Percentiles rank a stretch among this genome's conserved stretches.
These are phyloP conservation scores for Pezicula carpinea DNA, from an alignment of 2,329 filamentous ascomycete genomes.

Conservation along the genomic window DNA sequence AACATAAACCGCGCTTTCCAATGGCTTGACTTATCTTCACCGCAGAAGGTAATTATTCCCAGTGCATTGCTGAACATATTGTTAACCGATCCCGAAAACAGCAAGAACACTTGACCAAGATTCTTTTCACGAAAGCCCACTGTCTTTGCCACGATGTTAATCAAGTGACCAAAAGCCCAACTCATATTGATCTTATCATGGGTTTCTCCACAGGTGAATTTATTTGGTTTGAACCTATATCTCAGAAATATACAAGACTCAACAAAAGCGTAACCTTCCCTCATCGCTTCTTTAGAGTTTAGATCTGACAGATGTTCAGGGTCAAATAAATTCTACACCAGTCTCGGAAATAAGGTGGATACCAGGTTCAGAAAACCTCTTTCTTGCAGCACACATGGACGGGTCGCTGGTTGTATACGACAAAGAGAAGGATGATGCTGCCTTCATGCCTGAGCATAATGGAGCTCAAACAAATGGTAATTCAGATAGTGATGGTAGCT, in stretches of 20 bases:
- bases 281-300: not conserved
- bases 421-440: slow-evolving; percentile 89
- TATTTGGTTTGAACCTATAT: slow-evolving; percentile 97
- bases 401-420: slow-evolving; percentile 91
- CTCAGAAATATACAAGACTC: slow-evolving; percentile 88
- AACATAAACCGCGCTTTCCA: slow-evolving; percentile 95
- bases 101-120: slow-evolving; percentile 90
- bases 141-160: slow-evolving; percentile 95
- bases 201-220: slow-evolving; percentile 96
- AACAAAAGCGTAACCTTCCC: slow-evolving; percentile 76
- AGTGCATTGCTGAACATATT: not conserved
- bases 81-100: slow-evolving; percentile 34
- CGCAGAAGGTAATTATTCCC: slow-evolving; percentile 50
- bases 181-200: slow-evolving; percentile 87
- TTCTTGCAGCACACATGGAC: slow-evolving; percentile 88
- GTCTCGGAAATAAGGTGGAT: slow-evolving; percentile 90
- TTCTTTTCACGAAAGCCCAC: slow-evolving; percentile 94
- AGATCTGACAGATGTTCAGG: slow-evolving; percentile 41
- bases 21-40: slow-evolving; percentile 85
- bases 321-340: slow-evolving; percentile 79
- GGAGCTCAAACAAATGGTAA: slow-evolving; percentile 24
- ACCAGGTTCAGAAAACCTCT: slow-evolving; percentile 87
- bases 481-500: slow-evolving; percentile 24
- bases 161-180: slow-evolving; percentile 68
- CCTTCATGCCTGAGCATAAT: slow-evolving; percentile 68